These are phyloP conservation scores for Pseudogymnoascus pannorum DNA, from an alignment of 2,329 filamentous ascomycete genomes.

Conservation along the genomic window DNA sequence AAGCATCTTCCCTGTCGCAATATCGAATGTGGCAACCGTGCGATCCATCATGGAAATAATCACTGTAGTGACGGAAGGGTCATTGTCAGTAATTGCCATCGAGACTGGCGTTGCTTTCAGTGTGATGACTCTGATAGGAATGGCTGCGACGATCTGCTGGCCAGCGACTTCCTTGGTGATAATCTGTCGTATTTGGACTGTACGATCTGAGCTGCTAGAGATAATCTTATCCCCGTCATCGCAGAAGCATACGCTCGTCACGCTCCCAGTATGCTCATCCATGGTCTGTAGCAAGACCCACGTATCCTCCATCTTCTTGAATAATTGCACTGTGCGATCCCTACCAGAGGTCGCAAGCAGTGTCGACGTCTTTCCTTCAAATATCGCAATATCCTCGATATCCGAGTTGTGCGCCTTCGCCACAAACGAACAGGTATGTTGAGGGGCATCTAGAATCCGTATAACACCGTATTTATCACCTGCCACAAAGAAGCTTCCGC, in stretches of 20 bases:
- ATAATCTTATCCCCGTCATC: conserved; percentile 59
- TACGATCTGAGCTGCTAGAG: conserved; percentile 83
- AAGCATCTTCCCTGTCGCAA: conserved; percentile 61
- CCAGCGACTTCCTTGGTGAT: conserved; percentile 58
- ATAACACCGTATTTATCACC: conserved; percentile 85
- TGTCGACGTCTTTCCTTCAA: conserved; percentile 51
- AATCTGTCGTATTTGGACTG: conserved; percentile 73
- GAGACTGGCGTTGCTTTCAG: conserved; percentile 83
- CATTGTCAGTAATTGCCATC: conserved; percentile 56
- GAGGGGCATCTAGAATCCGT: conserved; percentile 51
- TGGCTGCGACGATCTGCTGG: conserved; percentile 62
- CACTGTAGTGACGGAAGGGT: conserved; percentile 34
- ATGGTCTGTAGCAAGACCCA: conserved; percentile 85
- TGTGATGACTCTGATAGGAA: conserved; percentile 69
- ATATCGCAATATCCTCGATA: conserved; percentile 72
- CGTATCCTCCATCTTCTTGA: conserved; percentile 48
- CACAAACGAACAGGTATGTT: conserved; percentile 51
- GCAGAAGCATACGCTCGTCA: conserved; percentile 69
- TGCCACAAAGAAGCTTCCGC: conserved; percentile 63
- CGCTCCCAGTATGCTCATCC: conserved; percentile 82
- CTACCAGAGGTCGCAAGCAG: conserved; percentile 77
- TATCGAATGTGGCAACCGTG: conserved; percentile 52
- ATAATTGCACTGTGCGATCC: conserved; percentile 92
- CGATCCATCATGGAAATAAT: conserved; percentile 55
- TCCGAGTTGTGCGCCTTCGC: conserved; percentile 83